Evolutionary conservation across 192 early-diverging fungal genomes (phyloP).

Genomic region (Coemansia sp.): DNA sequence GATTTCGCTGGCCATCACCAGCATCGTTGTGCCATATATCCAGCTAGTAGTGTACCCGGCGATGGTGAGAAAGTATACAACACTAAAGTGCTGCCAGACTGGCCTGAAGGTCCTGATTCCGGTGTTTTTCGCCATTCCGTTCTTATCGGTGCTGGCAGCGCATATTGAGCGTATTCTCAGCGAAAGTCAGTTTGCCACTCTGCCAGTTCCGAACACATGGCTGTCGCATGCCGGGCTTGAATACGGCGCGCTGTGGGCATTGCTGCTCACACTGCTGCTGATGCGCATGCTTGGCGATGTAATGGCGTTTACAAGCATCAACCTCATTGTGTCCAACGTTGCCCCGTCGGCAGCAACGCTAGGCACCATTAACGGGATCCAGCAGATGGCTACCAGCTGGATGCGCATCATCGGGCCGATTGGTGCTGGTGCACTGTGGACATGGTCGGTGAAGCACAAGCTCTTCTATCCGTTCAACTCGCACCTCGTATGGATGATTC

Average conservation of each 20-base stretch:
- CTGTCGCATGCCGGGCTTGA: background rate
- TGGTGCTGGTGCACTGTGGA: constrained; percentile 26
- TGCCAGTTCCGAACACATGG: background rate
- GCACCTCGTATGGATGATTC: constrained; percentile 33
- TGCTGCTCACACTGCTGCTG: constrained; percentile 18
- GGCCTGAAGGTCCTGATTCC: background rate
- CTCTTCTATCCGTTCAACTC: constrained; percentile 35
- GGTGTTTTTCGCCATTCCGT: constrained; percentile 7
- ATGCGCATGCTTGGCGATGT: constrained; percentile 20
- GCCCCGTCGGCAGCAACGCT: constrained; percentile 29
- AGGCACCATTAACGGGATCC: constrained; percentile 37
- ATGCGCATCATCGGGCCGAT: constrained; percentile 26
- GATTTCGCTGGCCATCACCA: constrained; percentile 39
- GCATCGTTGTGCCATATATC: constrained; percentile 41
- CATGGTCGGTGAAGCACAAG: constrained; percentile 36
- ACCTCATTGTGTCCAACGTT: constrained; percentile 31
- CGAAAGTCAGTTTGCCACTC: background rate
- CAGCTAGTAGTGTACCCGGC: constrained; percentile 53
- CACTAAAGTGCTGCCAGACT: constrained; percentile 1
- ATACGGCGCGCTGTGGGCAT: constrained; percentile 18
- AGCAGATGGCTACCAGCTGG: constrained; percentile 27
- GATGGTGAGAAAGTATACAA: constrained; percentile 37
- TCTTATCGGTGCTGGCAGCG: constrained; percentile 1
- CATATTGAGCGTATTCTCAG: background rate
- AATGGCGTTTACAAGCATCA: constrained; percentile 34